Percentiles rank a stretch among this genome's conserved stretches.
phyloP scores from a whole-genome alignment of 1,139 yeast genomes.

The Blastobotrys malaysiensis region DNA sequence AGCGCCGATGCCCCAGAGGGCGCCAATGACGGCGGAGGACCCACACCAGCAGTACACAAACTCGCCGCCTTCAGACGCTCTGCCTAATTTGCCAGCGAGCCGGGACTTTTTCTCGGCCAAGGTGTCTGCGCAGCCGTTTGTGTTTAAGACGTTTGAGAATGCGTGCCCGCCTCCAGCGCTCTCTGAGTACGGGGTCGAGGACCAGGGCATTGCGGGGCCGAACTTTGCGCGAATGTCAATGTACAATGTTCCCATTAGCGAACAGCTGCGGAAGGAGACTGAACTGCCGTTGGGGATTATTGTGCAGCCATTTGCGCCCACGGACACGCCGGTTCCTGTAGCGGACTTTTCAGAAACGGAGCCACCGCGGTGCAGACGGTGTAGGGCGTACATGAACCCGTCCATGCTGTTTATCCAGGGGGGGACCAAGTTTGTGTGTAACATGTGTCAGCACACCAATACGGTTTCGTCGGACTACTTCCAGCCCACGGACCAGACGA shows the following conservation, averaged over 20 bases:
- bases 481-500: constrained; percentile 58
- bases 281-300: constrained; percentile 78
- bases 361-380: constrained; percentile 86
- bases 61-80: background rate
- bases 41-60: background rate
- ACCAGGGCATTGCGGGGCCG: constrained; percentile 83
- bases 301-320: constrained; percentile 72
- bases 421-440: constrained; percentile 69
- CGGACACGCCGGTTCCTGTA: constrained; percentile 48
- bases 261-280: constrained; percentile 62
- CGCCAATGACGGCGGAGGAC: background rate
- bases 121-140: constrained; percentile 10
- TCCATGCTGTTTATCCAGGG: constrained; percentile 62
- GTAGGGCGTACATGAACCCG: constrained; percentile 87
- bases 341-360: constrained; percentile 58
- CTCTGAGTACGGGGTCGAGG: constrained; percentile 61
- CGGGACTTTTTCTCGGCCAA: background rate
- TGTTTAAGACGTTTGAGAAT: constrained; percentile 66
- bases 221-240: constrained; percentile 71
- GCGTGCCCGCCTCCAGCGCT: constrained; percentile 81
- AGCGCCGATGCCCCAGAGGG: background rate
- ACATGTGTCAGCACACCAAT: constrained; percentile 79
- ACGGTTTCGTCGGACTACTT: constrained; percentile 62
- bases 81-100: background rate
- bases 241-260: constrained; percentile 79